Evolutionary conservation across 2,329 filamentous ascomycete species (phyloP).

Genomic region (Diaporthe capsici): DNA sequence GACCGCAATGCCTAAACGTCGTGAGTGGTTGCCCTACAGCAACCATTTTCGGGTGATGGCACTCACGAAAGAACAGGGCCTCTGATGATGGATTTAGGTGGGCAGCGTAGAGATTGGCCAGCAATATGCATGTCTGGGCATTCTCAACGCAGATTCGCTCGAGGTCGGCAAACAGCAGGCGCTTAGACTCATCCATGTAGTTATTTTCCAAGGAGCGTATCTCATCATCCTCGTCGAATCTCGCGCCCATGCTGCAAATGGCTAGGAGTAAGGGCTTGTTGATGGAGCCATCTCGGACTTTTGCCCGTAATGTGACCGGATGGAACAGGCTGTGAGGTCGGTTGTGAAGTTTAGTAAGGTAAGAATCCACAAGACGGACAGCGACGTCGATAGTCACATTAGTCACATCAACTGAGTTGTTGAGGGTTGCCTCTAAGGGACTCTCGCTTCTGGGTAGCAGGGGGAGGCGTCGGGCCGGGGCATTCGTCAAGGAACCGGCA

Average conservation of each 20-base stretch:
- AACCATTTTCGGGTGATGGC: not conserved
- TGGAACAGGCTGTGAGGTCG: constrained; percentile 14
- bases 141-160: constrained; percentile 5
- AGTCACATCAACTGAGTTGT: not conserved
- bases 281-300: constrained; percentile 11
- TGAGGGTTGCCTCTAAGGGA: not conserved
- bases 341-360: constrained; percentile 10
- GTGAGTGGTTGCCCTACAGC: not conserved
- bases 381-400: not conserved
- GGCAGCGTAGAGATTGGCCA: constrained; percentile 6
- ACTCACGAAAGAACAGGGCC: constrained; percentile 6
- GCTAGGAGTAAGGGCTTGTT: constrained; percentile 12
- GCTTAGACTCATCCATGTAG: constrained; percentile 1
- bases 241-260: constrained; percentile 7
- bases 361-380: constrained; percentile 1
- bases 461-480: not conserved
- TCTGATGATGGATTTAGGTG: constrained; percentile 19
- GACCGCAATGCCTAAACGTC: not conserved
- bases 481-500: not conserved
- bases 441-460: constrained; percentile 2
- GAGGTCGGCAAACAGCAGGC: not conserved
- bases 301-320: not conserved
- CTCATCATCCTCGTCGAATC: not conserved
- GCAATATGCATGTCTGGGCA: constrained; percentile 10
- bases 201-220: not conserved